Base-by-base conservation (phyloP, 2,329 filamentous ascomycete species). In the Aspergillus brunneoviolaceus region DNA sequence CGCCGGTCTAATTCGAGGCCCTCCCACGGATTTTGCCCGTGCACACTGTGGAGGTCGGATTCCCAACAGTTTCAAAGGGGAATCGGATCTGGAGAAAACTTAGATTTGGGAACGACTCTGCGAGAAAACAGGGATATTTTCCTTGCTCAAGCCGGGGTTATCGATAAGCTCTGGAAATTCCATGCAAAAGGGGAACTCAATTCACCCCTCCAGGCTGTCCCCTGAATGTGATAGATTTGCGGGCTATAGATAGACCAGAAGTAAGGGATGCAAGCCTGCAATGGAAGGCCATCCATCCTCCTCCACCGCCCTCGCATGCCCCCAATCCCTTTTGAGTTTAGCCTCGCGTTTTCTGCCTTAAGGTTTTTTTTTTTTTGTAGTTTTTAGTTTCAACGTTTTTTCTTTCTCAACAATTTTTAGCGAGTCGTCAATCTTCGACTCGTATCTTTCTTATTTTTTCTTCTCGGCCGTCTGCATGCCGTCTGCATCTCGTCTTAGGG, bases 371-470 rank as follows among this genome's bases (percentile, higher is more conserved):
- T 47, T 55, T 55, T 45, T 55, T 35, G 51, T 47, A 47, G 16
- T 21, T 31, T 47, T 55, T 55, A 55, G 39, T 33, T 47, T 55
- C 52, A 55, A 55, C 52, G 39, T 55, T 53, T 55, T 45, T 39
- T 29, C 23, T 7, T 47, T 48, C 52, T 55, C 52, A 55, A 55
- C 39, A 45, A n/a, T 45, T 45, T 45, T 45, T 45, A 45, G 39
- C 39, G 39, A 45, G 16, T 19, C 5, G 39, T 19, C 52, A 4
- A 29, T 55, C 48, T 55, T 55, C 39, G 52, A 42, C 52, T 23
- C 42, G 39, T 27, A 27, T 29, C 39, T 12, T 45, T 33, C 47
- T 47, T 23, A 11, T 12, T 25, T 42, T 29, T 10, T 4, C 21
- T 52, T 52, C 39, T 53, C 33, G 39, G 39, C 16, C 39, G 51